These are phyloP conservation scores for Debaryomyces robertsiae DNA, from an alignment of 1,139 yeast genomes.

Conservation along the genomic window DNA sequence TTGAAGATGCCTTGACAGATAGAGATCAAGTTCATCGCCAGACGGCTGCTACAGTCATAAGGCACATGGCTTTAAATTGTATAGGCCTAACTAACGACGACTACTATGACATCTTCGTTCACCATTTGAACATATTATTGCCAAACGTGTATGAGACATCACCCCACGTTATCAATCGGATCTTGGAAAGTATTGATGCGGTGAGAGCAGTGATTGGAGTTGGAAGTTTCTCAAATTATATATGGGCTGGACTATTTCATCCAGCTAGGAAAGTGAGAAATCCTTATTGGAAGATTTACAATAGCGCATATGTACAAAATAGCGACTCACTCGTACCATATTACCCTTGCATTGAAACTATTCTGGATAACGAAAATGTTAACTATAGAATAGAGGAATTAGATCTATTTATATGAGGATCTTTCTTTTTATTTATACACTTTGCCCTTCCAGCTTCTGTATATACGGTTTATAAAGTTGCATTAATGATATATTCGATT, in stretches of 20 bases:
- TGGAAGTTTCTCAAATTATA: slow-evolving; percentile 72
- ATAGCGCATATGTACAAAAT: slow-evolving; percentile 72
- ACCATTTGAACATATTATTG: slow-evolving; percentile 69
- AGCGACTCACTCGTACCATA: slow-evolving; percentile 80
- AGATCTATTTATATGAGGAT: slow-evolving; percentile 32
- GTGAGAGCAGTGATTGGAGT: slow-evolving; percentile 73
- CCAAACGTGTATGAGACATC: slow-evolving; percentile 93
- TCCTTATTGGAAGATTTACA: slow-evolving; percentile 86
- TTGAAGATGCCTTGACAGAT: slow-evolving; percentile 91
- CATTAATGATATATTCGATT: slow-evolving; percentile 13
- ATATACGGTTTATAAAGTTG: slow-evolving; percentile 11
- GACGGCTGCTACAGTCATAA: slow-evolving; percentile 88
- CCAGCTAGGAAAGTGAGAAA: slow-evolving; percentile 86
- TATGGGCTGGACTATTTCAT: slow-evolving; percentile 90
- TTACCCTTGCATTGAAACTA: slow-evolving; percentile 63
- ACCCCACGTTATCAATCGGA: slow-evolving; percentile 87
- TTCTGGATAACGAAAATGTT: slow-evolving; percentile 21
- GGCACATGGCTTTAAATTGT: slow-evolving; percentile 80
- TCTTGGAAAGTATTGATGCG: slow-evolving; percentile 80
- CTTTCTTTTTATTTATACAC: neutral
- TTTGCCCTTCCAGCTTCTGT: neutral
- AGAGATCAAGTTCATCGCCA: slow-evolving; percentile 93
- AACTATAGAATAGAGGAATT: slow-evolving; percentile 39
- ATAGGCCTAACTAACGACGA: slow-evolving; percentile 76
- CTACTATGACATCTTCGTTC: slow-evolving; percentile 61